phyloP scores from a whole-genome alignment of 2,329 filamentous ascomycete genomes.

The Lecanicillium sp. region DNA sequence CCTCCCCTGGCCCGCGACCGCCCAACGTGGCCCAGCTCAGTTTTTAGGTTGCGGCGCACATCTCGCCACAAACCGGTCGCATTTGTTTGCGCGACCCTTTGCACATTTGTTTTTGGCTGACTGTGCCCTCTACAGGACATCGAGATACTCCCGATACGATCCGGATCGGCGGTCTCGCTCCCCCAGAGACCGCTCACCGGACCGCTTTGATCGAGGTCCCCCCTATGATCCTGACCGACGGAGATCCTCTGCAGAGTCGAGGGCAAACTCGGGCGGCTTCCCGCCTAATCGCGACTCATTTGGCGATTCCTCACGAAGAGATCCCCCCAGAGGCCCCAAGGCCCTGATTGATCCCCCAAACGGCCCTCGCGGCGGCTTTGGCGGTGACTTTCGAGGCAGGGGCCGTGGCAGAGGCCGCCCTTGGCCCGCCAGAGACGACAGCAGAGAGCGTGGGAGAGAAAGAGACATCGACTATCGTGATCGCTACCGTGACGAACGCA shows the following conservation, averaged over 20 bases:
- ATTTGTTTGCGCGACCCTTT: too few relatives aligned
- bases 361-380: slow-evolving; percentile 59
- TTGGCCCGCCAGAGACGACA: slow-evolving; percentile 52
- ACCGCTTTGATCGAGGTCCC: slow-evolving; percentile 50
- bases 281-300: slow-evolving; percentile 51
- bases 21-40: too few relatives aligned
- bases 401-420: slow-evolving; percentile 50
- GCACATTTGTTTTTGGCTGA: slow-evolving; percentile 2
- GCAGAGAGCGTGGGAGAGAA: slow-evolving; percentile 51
- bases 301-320: slow-evolving; percentile 49
- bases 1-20: not conserved
- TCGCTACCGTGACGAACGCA: slow-evolving; percentile 52
- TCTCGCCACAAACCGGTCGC: too few relatives aligned
- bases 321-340: slow-evolving; percentile 76
- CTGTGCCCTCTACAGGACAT: slow-evolving; percentile 30
- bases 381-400: slow-evolving; percentile 52
- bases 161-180: slow-evolving; percentile 57
- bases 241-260: slow-evolving; percentile 53
- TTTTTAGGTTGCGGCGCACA: not conserved
- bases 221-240: slow-evolving; percentile 62
- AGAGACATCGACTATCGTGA: slow-evolving; percentile 54
- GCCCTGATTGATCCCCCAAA: slow-evolving; percentile 64
- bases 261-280: slow-evolving; percentile 52
- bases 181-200: slow-evolving; percentile 61
- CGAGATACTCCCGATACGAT: slow-evolving; percentile 55